Conservation (phyloP, 1,284 basidiomycete genomes). For the Irpex rosettiformis region DNA sequence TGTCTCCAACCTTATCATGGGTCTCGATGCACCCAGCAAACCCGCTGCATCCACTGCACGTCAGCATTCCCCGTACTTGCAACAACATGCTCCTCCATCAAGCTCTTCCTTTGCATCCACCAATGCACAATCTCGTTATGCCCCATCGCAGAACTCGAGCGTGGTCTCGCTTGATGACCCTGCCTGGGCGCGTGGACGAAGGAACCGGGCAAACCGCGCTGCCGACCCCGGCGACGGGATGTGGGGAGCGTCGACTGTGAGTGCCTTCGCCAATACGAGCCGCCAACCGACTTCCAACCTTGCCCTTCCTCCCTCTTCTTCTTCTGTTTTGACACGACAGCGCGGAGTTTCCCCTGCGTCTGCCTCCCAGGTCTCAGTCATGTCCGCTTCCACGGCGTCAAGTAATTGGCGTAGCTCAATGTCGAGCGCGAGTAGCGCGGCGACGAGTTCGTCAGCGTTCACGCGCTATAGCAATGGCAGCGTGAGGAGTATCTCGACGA, state of each 20-base stretch:
- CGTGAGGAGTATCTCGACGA: slow-evolving; percentile 66
- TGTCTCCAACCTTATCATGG: slow-evolving; percentile 68
- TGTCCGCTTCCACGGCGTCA: slow-evolving; percentile 56
- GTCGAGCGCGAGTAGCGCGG: slow-evolving; percentile 60
- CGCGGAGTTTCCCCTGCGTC: slow-evolving; percentile 52
- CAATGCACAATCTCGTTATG: slow-evolving; percentile 2
- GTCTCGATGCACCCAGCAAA: slow-evolving; percentile 43
- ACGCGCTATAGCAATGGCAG: slow-evolving; percentile 78
- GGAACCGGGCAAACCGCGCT: background rate
- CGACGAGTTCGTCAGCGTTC: slow-evolving; percentile 56
- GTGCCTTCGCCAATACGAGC: slow-evolving; percentile 15
- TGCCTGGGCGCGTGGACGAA: slow-evolving; percentile 6
- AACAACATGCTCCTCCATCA: background rate
- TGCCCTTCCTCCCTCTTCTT: slow-evolving; percentile 4
- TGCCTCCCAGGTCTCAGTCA: slow-evolving; percentile 47
- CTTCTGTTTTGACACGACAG: slow-evolving; percentile 11
- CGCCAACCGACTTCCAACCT: slow-evolving; percentile 4
- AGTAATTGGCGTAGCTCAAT: slow-evolving; percentile 75
- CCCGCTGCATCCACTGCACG: slow-evolving; percentile 10
- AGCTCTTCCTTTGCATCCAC: slow-evolving; percentile 7
- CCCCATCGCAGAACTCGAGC: slow-evolving; percentile 10
- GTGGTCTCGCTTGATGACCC: slow-evolving; percentile 14
- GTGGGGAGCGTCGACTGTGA: slow-evolving; percentile 16
- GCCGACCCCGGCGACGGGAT: slow-evolving; percentile 11
- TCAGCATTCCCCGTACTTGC: slow-evolving; percentile 1